Conservation (phyloP, 257 asterid species). For the Misopates orontium region DNA sequence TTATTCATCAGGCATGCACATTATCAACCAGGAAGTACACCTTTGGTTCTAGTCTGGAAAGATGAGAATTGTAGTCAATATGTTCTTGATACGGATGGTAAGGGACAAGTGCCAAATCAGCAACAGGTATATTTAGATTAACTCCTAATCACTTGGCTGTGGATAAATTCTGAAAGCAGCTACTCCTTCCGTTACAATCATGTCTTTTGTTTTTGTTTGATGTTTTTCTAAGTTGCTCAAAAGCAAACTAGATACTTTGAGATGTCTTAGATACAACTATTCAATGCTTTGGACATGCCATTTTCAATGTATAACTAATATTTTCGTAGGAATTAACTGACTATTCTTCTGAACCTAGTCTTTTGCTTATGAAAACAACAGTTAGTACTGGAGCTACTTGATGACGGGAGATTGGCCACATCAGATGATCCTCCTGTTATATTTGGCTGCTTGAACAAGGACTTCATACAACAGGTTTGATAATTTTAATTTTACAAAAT, state of each 20-base stretch:
- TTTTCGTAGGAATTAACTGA: background rate
- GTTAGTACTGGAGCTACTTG: slow-evolving; percentile 85
- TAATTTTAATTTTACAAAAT: slow-evolving; percentile 8
- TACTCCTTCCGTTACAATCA: no score
- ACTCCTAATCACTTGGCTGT: background rate
- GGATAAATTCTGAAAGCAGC: no score
- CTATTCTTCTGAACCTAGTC: slow-evolving; percentile 19
- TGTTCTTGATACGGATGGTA: slow-evolving; percentile 87
- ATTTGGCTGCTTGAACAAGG: slow-evolving; percentile 71
- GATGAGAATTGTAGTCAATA: slow-evolving; percentile 84
- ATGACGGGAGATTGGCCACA: slow-evolving; percentile 72
- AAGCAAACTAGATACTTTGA: no score
- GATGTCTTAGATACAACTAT: no score
- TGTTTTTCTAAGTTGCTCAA: no score
- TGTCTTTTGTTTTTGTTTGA: no score
- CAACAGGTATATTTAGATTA: slow-evolving; percentile 61
- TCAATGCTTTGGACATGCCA: background rate
- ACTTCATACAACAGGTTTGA: slow-evolving; percentile 74
- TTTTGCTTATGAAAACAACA: slow-evolving; percentile 32
- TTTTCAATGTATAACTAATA: background rate
- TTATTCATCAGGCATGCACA: slow-evolving; percentile 79
- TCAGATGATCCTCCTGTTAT: slow-evolving; percentile 79
- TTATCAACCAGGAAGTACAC: slow-evolving; percentile 91
- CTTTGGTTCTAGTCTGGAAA: slow-evolving; percentile 89
- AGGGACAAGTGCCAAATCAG: slow-evolving; percentile 76